phyloP scores from a whole-genome alignment of 306 rosid species.

The Sphenostylis stenocarpa region DNA sequence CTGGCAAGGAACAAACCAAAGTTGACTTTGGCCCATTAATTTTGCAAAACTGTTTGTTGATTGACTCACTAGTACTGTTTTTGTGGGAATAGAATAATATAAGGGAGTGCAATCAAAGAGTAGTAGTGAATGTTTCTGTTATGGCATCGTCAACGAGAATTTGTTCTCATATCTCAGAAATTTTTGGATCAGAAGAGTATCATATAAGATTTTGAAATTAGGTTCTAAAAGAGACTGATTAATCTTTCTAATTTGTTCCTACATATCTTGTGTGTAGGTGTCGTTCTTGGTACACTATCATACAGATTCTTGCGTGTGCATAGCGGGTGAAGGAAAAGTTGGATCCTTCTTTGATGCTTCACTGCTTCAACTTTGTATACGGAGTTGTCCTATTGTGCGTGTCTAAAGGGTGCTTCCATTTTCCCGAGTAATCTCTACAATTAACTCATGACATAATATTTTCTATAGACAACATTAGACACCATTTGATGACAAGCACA shows the following conservation, averaged over 20 bases:
- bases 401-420: neutral
- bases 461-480: neutral
- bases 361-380: neutral
- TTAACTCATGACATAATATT: too few species aligned
- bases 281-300: neutral
- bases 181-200: neutral
- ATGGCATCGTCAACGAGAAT: slow-evolving; percentile 38
- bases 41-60: slow-evolving; percentile 5
- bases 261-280: neutral
- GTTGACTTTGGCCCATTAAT: slow-evolving; percentile 23
- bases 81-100: slow-evolving; percentile 44
- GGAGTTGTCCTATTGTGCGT: neutral
- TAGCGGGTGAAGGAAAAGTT: too few species aligned
- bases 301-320: neutral
- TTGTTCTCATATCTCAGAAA: slow-evolving; percentile 12
- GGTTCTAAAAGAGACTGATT: neutral
- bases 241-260: neutral
- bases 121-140: slow-evolving; percentile 19
- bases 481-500: neutral
- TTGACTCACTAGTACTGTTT: slow-evolving; percentile 16
- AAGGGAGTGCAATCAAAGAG: neutral
- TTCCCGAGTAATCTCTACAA: too few species aligned
- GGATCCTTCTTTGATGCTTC: neutral
- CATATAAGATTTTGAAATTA: slow-evolving; percentile 23
- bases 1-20: slow-evolving; percentile 11